phyloP scores from a whole-genome alignment of 73 alveolate species.

The Stentor coeruleus region DNA sequence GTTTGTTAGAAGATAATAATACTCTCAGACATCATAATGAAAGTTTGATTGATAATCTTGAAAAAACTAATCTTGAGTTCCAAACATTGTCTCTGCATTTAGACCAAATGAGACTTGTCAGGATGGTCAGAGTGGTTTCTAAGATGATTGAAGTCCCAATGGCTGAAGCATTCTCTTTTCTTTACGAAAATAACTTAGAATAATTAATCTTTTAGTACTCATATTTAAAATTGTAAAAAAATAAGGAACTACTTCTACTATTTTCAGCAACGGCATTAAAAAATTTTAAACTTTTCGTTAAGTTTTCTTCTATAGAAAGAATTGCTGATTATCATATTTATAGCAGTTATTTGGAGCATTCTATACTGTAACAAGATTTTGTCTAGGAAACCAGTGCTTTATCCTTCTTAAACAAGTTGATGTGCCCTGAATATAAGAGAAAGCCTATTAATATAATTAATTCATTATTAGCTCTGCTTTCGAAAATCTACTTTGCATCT shows the following conservation, averaged over 20 bases:
- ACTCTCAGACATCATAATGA: slow-evolving; percentile 24
- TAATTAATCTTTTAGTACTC: too few relatives aligned
- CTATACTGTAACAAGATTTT: slow-evolving; percentile 58
- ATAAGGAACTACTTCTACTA: too few relatives aligned
- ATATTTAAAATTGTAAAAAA: too few relatives aligned
- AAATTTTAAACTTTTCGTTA: too few relatives aligned
- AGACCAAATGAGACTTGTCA: slow-evolving; percentile 22
- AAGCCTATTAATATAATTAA: slow-evolving; percentile 60
- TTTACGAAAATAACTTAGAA: background rate
- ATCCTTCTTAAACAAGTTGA: slow-evolving; percentile 86
- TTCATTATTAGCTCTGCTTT: slow-evolving; percentile 79
- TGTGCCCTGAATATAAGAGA: slow-evolving; percentile 63
- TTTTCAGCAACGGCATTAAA: too few relatives aligned
- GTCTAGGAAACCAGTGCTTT: slow-evolving; percentile 72
- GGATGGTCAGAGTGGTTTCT: slow-evolving; percentile 20
- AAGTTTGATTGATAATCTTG: slow-evolving; percentile 4
- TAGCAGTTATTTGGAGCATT: slow-evolving; percentile 71
- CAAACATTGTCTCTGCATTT: background rate
- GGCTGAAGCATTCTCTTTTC: slow-evolving; percentile 12
- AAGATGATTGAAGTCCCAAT: slow-evolving; percentile 24
- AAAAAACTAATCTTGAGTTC: slow-evolving; percentile 3
- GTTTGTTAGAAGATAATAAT: slow-evolving; percentile 14
- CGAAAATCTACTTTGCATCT: slow-evolving; percentile 85
- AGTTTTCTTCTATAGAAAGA: slow-evolving; percentile 47
- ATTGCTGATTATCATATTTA: slow-evolving; percentile 65